Conservation (phyloP, 257 asterid species). For the Solanum pimpinellifolium region DNA sequence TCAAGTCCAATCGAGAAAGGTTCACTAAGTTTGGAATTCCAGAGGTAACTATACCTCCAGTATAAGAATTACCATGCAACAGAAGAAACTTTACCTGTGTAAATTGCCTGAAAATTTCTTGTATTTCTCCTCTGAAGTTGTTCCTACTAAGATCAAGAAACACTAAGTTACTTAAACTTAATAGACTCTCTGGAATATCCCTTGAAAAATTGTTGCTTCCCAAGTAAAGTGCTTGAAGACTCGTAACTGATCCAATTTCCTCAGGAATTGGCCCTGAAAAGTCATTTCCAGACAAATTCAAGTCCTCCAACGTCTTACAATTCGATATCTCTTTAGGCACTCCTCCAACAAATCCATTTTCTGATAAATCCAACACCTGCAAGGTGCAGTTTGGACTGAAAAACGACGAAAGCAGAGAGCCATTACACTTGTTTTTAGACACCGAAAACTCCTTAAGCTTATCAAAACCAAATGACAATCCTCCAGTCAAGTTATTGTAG, state of each 20-base stretch:
- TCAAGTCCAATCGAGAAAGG: conserved; percentile 60
- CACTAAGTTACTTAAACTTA: conserved; percentile 28
- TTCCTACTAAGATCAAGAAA: conserved; percentile 71
- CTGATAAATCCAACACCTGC: conserved; percentile 52
- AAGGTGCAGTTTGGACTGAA: conserved; percentile 50
- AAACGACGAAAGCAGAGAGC: conserved; percentile 18
- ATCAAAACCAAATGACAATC: conserved; percentile 51
- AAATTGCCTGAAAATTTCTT: conserved; percentile 44
- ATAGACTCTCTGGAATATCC: conserved; percentile 53
- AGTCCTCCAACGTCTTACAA: conserved; percentile 30
- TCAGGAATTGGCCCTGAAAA: conserved; percentile 57
- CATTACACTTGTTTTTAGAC: conserved; percentile 40
- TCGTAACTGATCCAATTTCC: conserved; percentile 49
- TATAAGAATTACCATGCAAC: conserved; percentile 45
- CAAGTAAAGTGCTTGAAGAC: conserved; percentile 39
- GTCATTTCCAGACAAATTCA: conserved; percentile 46
- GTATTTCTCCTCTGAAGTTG: conserved; percentile 61
- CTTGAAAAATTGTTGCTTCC: conserved; percentile 67
- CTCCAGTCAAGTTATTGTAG: conserved; percentile 42
- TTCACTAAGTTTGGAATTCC: conserved; percentile 49
- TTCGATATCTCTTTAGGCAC: conserved; percentile 51
- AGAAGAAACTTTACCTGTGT: conserved; percentile 57
- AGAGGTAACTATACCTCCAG: conserved; percentile 52
- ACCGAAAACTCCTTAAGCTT: conserved; percentile 43
- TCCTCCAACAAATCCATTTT: conserved; percentile 38